Base-by-base conservation (phyloP, 2,329 filamentous ascomycete species). In the Lizonia empirigonia region DNA sequence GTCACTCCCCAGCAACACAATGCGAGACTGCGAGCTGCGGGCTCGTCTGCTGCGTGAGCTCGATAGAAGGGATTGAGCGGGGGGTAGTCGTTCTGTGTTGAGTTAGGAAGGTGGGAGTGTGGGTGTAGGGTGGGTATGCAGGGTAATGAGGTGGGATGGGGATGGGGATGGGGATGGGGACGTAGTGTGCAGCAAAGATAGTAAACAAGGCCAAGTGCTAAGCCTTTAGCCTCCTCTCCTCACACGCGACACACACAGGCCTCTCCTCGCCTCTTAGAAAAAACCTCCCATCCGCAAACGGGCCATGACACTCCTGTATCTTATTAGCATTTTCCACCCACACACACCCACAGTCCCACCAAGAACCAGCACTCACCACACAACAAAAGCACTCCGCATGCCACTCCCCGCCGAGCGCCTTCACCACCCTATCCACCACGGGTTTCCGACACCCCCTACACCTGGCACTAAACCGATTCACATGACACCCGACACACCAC, bases 401-500 rank as follows among this genome's bases (percentile, higher is more conserved):
- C 92, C 94, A 99, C 77, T 97, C 93, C 10, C 85, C 86, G 5
- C 91, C 93, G 34, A 99, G 79, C 0, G 94, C 94, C 69, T 88
- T 87, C 16, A 99, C 86, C 52, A 97, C 95, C 68, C 93, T 85
- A 40, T 96, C 93, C 42, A 94, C 86, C 45, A 97, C 91, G 7
- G 91, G 89, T 65, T 83, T 85, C 64, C 85, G 85, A 76, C 94
- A 99, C 65, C 87, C 90, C 62, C 85, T 84, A 74, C 94, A 99
- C 75, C 96, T 95, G 36, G 91, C 88, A 10, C 89, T 90, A 10
- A 91, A 97, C 26, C 94, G 85, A 69, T 91, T 90, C 12, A 92
- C 95, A 77, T 97, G 93, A 71, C 94, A 99, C 18, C 83, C 83
- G 37, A 97, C 84, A 74, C 94, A 99, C 92, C 94, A 99, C 5